Conservation (phyloP, 2,329 filamentous ascomycete species). For the Escovopsis sp. region DNA sequence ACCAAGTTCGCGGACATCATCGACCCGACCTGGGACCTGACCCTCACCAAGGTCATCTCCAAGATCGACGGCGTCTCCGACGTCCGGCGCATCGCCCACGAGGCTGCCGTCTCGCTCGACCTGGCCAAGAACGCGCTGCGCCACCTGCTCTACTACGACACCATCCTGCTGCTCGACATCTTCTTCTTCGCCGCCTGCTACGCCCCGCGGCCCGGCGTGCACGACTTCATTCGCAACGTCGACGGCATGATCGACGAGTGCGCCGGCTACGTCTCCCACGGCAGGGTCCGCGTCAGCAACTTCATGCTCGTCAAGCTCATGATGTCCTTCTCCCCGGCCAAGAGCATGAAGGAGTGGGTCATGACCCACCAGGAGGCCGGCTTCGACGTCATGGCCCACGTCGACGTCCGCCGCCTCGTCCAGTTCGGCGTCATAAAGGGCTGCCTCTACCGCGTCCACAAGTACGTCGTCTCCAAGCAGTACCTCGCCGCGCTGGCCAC, state of each 20-base stretch:
- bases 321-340: slow-evolving; percentile 66
- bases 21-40: slow-evolving; percentile 59
- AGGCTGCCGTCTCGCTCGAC: slow-evolving; percentile 74
- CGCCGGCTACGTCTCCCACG: slow-evolving; percentile 58
- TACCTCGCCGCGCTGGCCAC: slow-evolving; percentile 42
- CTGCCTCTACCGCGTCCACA: slow-evolving; percentile 82
- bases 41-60: slow-evolving; percentile 63
- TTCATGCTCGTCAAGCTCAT: slow-evolving; percentile 70
- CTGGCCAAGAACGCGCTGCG: slow-evolving; percentile 76
- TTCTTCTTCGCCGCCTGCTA: slow-evolving; percentile 93
- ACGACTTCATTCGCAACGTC: slow-evolving; percentile 62
- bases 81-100: slow-evolving; percentile 70
- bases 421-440: slow-evolving; percentile 96
- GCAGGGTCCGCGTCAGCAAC: slow-evolving; percentile 32
- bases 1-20: slow-evolving; percentile 50
- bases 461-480: slow-evolving; percentile 63
- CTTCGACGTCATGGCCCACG: slow-evolving; percentile 51
- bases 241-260: slow-evolving; percentile 75
- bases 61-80: slow-evolving; percentile 86
- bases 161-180: slow-evolving; percentile 78
- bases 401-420: slow-evolving; percentile 82
- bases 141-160: slow-evolving; percentile 87
- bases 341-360: slow-evolving; percentile 79
- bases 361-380: slow-evolving; percentile 53
- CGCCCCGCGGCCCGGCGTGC: slow-evolving; percentile 62